phyloP scores from a whole-genome alignment of 1,284 basidiomycete genomes.

The Microbotryum lychnidis-dioicae region DNA sequence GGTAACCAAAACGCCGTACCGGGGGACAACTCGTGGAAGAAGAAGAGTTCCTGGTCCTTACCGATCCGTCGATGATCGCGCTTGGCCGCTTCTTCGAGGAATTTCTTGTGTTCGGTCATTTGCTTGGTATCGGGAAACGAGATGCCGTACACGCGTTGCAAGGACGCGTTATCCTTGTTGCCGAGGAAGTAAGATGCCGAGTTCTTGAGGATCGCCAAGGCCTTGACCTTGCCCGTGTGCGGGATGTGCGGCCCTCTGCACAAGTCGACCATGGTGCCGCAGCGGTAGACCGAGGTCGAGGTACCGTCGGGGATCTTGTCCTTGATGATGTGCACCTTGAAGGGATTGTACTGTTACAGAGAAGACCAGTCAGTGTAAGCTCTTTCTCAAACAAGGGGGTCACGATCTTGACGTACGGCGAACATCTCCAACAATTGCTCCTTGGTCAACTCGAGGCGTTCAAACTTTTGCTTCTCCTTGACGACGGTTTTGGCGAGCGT shows the following conservation, averaged over 20 bases:
- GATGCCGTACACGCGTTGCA: constrained; percentile 96
- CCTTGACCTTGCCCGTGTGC: constrained; percentile 95
- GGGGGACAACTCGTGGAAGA: constrained; percentile 94
- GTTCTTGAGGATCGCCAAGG: constrained; percentile 93
- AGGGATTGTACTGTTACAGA: constrained; percentile 83
- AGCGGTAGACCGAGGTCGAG: constrained; percentile 95
- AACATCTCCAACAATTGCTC: constrained; percentile 96
- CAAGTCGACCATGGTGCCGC: constrained; percentile 96
- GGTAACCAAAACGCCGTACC: constrained; percentile 96
- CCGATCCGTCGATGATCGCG: constrained; percentile 95
- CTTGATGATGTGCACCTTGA: constrained; percentile 94
- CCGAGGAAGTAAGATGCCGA: constrained; percentile 98
- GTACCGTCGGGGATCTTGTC: constrained; percentile 94
- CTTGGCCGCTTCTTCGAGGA: constrained; percentile 92
- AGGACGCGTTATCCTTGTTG: constrained; percentile 83
- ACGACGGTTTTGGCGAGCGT: constrained; percentile 77
- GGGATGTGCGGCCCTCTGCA: constrained; percentile 97
- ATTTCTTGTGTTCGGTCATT: constrained; percentile 89
- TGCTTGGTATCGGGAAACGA: constrained; percentile 99
- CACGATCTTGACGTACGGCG: constrained; percentile 50
- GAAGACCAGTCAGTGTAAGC: neutral
- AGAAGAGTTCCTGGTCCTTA: constrained; percentile 95
- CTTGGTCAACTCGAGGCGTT: constrained; percentile 86
- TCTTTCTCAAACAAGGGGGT: neutral
- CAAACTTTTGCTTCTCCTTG: constrained; percentile 97